phyloP scores from a whole-genome alignment of 1,139 yeast genomes.

The Hanseniaspora uvarum region DNA sequence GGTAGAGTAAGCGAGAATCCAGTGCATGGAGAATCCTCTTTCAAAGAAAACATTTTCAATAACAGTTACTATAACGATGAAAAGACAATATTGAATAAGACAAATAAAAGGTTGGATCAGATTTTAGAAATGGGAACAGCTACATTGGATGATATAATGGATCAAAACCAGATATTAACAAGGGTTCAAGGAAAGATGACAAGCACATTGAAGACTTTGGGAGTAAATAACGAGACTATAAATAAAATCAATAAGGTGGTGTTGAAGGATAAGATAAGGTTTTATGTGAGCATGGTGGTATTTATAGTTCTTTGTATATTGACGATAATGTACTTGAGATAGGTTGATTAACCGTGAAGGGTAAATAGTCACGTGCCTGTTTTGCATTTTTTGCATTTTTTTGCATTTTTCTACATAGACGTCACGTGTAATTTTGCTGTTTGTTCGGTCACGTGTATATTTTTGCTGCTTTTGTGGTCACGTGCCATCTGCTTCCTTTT shows the following conservation, averaged over 20 bases:
- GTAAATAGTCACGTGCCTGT: background rate
- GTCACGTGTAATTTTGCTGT: no score
- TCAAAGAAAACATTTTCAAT: constrained; percentile 32
- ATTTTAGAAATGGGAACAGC: constrained; percentile 81
- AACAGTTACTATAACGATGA: constrained; percentile 65
- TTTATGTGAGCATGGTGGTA: constrained; percentile 61
- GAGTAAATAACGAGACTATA: constrained; percentile 80
- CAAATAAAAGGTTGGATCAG: constrained; percentile 76
- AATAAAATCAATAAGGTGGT: constrained; percentile 72
- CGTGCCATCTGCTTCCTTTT: no score
- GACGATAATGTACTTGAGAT: background rate
- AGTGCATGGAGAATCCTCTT: constrained; percentile 23
- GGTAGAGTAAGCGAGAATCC: background rate
- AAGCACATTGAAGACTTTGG: constrained; percentile 65
- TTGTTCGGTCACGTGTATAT: no score
- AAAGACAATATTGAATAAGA: constrained; percentile 48
- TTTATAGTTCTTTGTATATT: constrained; percentile 28
- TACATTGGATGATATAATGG: constrained; percentile 76
- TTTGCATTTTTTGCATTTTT: no score
- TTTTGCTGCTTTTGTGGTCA: no score
- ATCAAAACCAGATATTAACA: constrained; percentile 65
- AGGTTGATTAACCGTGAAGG: background rate
- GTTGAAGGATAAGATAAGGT: constrained; percentile 79
- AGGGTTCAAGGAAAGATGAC: constrained; percentile 56
- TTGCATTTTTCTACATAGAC: no score